A percentile compares a stretch with the other conserved stretches of the same genome.
Conservation (phyloP, 345 rosid species). For the Aurinia saxatilis region DNA sequence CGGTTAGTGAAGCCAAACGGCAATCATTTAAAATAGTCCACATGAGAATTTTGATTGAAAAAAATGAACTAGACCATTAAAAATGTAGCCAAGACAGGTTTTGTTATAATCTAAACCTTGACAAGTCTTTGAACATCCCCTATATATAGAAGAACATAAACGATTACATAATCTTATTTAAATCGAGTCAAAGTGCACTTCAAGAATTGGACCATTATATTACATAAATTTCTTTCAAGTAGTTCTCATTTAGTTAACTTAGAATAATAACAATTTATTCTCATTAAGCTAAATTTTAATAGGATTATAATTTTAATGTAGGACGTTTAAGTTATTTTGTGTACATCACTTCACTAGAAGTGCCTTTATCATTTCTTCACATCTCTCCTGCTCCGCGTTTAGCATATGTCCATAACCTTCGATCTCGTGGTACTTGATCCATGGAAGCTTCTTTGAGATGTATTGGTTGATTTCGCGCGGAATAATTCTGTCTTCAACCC, state of each 20-base stretch:
- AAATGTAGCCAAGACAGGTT: too few relatives aligned
- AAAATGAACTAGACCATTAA: too few relatives aligned
- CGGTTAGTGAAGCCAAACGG: too few relatives aligned
- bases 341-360: slow-evolving; percentile 33
- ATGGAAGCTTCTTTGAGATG: slow-evolving; percentile 53
- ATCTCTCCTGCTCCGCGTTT: slow-evolving; percentile 27
- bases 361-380: slow-evolving; percentile 44
- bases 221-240: neutral
- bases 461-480: slow-evolving; percentile 41
- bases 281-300: neutral
- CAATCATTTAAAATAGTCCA: too few relatives aligned
- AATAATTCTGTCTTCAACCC: slow-evolving; percentile 52
- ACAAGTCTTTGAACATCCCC: too few relatives aligned
- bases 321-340: neutral
- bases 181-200: neutral
- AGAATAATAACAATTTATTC: neutral
- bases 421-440: slow-evolving; percentile 73
- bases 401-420: slow-evolving; percentile 53
- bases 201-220: neutral
- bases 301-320: neutral
- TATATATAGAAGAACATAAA: neutral
- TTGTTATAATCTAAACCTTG: too few relatives aligned
- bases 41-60: too few relatives aligned
- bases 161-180: neutral
- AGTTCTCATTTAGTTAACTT: neutral